Conservation (phyloP, 1,284 basidiomycete species). For the Microbotryum intermedium region DNA sequence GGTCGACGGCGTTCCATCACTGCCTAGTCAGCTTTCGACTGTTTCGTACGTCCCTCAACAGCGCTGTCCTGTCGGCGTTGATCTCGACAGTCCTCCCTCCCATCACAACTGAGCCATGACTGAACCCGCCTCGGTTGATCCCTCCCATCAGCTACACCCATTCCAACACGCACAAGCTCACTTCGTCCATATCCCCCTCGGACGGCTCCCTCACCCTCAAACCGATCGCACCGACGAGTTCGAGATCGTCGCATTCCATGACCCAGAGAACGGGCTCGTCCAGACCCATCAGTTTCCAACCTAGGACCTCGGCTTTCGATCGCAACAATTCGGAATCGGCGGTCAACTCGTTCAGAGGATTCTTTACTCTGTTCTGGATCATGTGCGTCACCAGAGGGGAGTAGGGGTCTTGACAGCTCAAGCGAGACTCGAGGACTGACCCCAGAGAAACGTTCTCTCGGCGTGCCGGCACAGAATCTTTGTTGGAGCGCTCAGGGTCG, state of each 20-base stretch:
- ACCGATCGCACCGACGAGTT: conserved; percentile 9
- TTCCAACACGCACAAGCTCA: not conserved
- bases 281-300: conserved; percentile 54
- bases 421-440: not conserved
- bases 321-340: conserved; percentile 61
- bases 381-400: conserved; percentile 22
- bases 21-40: too few relatives aligned
- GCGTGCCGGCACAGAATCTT: conserved; percentile 57
- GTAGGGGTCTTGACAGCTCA: not conserved
- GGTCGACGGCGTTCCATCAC: too few relatives aligned
- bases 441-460: not conserved
- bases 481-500: conserved; percentile 66
- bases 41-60: too few relatives aligned
- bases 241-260: conserved; percentile 5
- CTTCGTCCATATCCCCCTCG: not conserved
- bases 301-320: conserved; percentile 75
- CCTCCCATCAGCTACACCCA: conserved; percentile 9
- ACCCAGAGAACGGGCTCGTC: conserved; percentile 1
- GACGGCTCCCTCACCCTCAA: conserved; percentile 6
- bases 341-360: conserved; percentile 81
- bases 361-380: conserved; percentile 83
- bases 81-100: too few relatives aligned
- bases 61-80: too few relatives aligned
- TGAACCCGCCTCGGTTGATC: too few relatives aligned
- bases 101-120: too few relatives aligned